Evolutionary conservation across 352 stramenopile species (phyloP).

Genomic region (Phytophthora meadii): DNA sequence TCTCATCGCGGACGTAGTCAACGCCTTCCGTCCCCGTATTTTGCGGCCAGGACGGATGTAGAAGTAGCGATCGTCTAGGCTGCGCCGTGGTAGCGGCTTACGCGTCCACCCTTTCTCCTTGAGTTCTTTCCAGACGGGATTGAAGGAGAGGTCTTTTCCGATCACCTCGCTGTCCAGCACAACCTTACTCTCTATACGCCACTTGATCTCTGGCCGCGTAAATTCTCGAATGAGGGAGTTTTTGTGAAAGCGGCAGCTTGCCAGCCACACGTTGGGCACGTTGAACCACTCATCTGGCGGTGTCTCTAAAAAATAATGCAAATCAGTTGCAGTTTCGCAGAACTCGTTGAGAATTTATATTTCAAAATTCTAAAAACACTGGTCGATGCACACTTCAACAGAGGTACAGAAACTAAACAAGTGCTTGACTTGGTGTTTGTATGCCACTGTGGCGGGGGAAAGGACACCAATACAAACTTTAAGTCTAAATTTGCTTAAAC

Average conservation of each 20-base stretch:
- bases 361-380: too few relatives aligned
- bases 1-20: slow-evolving; percentile 6
- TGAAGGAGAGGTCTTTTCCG: not conserved
- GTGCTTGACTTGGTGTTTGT: slow-evolving; percentile 6
- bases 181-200: not conserved
- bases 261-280: too few relatives aligned
- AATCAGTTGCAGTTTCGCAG: too few relatives aligned
- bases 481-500: slow-evolving; percentile 15
- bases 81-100: not conserved
- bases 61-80: slow-evolving; percentile 10
- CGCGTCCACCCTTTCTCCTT: not conserved
- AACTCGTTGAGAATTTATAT: too few relatives aligned
- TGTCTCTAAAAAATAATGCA: too few relatives aligned
- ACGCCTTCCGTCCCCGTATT: not conserved
- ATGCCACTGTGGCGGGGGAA: slow-evolving; percentile 6
- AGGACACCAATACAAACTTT: slow-evolving; percentile 19
- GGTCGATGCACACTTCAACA: too few relatives aligned
- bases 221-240: slow-evolving; percentile 2
- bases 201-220: not conserved
- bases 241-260: too few relatives aligned
- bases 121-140: slow-evolving; percentile 10
- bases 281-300: too few relatives aligned
- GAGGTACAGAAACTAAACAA: too few relatives aligned
- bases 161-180: not conserved
- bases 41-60: slow-evolving; percentile 1